Base-by-base conservation (phyloP, 257 asterid genomes). In the Mentha longifolia region DNA sequence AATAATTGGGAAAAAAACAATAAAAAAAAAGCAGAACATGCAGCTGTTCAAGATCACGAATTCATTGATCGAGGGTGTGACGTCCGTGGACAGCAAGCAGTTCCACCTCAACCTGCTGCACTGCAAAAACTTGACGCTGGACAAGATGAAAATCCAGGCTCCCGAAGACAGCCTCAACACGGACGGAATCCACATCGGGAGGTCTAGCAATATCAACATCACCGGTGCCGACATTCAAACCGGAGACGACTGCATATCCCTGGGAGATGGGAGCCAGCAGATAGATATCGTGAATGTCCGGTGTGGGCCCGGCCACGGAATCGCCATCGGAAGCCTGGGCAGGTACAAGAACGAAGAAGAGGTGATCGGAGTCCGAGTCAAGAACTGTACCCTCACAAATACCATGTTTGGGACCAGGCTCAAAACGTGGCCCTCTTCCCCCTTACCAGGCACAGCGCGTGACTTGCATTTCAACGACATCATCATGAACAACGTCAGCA, bases 291-390 rank as follows among this genome's bases (percentile, higher is more conserved):
- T 63, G 67, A 72, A 60, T 33, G 74, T 77, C 37, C 45, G 7
- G 10, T 83, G 87, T 42, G 85, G 87, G 22, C 86, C 87, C 3
- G 87, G 87, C 6, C 87, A 80, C 25, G 87, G 87, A 64, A 68
- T 83, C 61, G 71, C 73, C 55, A 47, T 83, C 15, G 87, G 87
- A 42, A 83, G 85, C 71, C 70, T 83, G 3, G 87, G 87, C 4
- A 75, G 22, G 56, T 63, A 68, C 46, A 54, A 37, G 1, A 61
- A 67, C 7, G 87, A 83, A 68, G 49, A 72, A 3, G 77, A 77
- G 0, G 85, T 83, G 5, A 7, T 33, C 2, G 81, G 83, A 20
- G 60, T 83, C 12, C 41, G 49, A 0, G 79, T 83, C 5, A 50
- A 4, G 28, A 75, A 75, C 35, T 80, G 85, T 73, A 83, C 83